Evolutionary conservation across 208 protist species (phyloP), one percentile per base, ranked within the genome.

Genomic region (Herpetomonas samuelpessoai): DNA sequence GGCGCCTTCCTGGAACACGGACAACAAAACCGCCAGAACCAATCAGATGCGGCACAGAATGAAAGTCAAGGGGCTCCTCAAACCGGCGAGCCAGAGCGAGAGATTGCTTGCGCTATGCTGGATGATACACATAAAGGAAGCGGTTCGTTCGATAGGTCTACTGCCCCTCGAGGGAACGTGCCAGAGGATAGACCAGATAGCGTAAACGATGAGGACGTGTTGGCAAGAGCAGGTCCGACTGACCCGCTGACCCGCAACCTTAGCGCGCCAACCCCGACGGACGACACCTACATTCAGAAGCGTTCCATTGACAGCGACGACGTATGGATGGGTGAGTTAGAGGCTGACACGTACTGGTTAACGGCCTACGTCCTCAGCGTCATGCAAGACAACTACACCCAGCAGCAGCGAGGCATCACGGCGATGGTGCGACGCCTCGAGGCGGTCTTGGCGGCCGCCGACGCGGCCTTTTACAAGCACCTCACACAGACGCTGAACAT

Each of bases 261-360:
- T n/a, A 41, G 35, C 35, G 35, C 6, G 35, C 6, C 6, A 14
- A 14, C 35, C 14, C 35, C 35, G 9, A 41, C 35, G 35, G 35
- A 41, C 35, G 35, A 41, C 35, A 41, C 35, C 9, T 41, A 41
- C 35, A 41, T 41, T 41, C 35, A 41, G 35, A 41, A 41, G 35
- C 14, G 35, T 41, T 6, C 35, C 6, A 14, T 41, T 6, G 35
- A 41, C 14, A 14, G 14, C 35, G 35, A 41, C 35, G 68, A 78
- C 28, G 56, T 74, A 48, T 88, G 81, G 75, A 52, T 81, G 19
- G 62, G 73, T 24, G 77, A 76, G 64, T 70, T 97, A 27, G 95
- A 98, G 69, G 91, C 91, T 18, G 92, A 97, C 68, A 81, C 76
- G 25, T 98, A 93, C 65, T 97, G 92, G 89, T 86, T 96, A 63